Conservation (phyloP, 306 rosid genomes). For the Quercus bicolor region DNA sequence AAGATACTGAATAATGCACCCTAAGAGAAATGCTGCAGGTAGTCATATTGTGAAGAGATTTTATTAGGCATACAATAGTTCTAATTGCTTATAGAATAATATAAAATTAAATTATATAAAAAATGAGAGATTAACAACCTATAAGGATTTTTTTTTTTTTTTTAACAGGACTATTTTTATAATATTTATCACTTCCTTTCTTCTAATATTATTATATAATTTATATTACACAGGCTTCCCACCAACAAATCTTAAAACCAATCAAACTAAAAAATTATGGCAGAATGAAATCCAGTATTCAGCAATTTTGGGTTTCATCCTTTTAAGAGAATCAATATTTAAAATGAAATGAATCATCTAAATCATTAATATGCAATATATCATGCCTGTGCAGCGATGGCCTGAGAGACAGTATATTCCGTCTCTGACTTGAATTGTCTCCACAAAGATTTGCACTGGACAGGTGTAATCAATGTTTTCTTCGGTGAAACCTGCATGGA, state of each 20-base stretch:
- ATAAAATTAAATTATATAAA: not conserved
- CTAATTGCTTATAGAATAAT: not conserved
- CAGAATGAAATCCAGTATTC: slow-evolving; percentile 6
- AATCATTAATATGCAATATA: slow-evolving; percentile 14
- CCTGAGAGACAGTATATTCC: slow-evolving; percentile 91
- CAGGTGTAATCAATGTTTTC: slow-evolving; percentile 86
- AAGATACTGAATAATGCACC: not conserved
- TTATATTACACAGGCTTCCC: not conserved
- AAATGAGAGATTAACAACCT: not conserved
- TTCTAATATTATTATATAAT: not conserved
- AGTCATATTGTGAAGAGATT: not conserved
- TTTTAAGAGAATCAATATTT: slow-evolving; percentile 7
- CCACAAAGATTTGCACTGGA: slow-evolving; percentile 96
- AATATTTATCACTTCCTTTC: not conserved
- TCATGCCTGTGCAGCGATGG: slow-evolving; percentile 92
- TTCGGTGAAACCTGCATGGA: slow-evolving; percentile 61
- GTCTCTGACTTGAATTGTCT: slow-evolving; percentile 93
- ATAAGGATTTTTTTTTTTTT: not conserved
- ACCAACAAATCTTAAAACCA: not conserved
- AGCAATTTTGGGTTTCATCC: not conserved
- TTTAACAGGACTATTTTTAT: not conserved
- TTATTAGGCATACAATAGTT: not conserved
- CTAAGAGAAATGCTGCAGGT: not conserved
- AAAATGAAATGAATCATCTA: not conserved
- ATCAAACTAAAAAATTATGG: not conserved